These are phyloP conservation scores for Cenchrus fungigraminus DNA, from an alignment of 176 grass and related monocot species.

Conservation along the genomic window DNA sequence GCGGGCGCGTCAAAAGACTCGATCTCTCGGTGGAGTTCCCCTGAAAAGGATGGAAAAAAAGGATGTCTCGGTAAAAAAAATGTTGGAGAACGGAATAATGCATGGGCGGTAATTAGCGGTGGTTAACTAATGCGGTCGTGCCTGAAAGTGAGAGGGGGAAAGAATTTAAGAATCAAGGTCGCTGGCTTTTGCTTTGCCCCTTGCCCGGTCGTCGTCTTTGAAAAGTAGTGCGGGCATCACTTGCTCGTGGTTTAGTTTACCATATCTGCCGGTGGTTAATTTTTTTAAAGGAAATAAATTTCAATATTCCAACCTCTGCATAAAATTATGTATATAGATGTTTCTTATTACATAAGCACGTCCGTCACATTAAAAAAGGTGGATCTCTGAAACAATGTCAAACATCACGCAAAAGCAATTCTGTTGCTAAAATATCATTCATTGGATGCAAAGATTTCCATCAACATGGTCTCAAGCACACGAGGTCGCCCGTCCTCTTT, in stretches of 20 bases:
- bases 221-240: neutral
- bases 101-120: neutral
- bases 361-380: too few species aligned
- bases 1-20: neutral
- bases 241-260: neutral
- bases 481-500: too few species aligned
- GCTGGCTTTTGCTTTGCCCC: neutral
- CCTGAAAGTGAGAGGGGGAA: neutral
- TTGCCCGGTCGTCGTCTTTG: neutral
- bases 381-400: too few species aligned
- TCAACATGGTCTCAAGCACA: too few species aligned
- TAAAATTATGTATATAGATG: too few species aligned
- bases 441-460: too few species aligned
- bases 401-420: too few species aligned
- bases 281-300: too few species aligned
- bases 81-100: too few species aligned
- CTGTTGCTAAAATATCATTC: too few species aligned
- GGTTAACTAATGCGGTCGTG: neutral
- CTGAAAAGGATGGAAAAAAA: conserved; percentile 41
- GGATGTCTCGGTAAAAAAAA: neutral
- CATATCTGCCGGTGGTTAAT: neutral
- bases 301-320: too few species aligned
- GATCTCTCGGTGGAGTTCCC: neutral
- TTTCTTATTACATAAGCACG: too few species aligned
- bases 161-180: neutral